A percentile compares a stretch with the other conserved stretches of the same genome.
Conservation (phyloP, 208 protist species). For the Acanthamoeba rhysodes region DNA sequence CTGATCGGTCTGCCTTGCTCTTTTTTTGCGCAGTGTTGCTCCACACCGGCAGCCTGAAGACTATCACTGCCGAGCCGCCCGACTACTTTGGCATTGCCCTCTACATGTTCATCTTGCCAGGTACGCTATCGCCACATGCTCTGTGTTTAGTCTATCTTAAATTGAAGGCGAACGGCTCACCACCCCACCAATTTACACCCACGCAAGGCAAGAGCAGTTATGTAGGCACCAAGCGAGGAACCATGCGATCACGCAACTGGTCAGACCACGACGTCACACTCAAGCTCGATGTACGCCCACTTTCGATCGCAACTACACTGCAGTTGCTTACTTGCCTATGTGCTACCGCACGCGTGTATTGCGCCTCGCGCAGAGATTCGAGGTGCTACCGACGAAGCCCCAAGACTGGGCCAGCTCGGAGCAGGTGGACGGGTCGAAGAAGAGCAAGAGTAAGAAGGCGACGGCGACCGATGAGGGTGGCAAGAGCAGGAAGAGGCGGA, state of each 20-base stretch:
- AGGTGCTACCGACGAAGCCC: neutral
- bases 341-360: neutral
- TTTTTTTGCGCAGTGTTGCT: neutral
- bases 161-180: neutral
- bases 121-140: neutral
- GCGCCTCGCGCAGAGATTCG: neutral
- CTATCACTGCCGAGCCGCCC: neutral
- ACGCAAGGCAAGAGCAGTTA: neutral
- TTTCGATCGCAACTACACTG: neutral
- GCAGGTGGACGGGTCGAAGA: constrained; percentile 6
- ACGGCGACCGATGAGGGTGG: neutral
- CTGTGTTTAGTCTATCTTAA: too few species aligned
- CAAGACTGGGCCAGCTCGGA: neutral
- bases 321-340: neutral
- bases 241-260: neutral
- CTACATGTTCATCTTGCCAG: neutral
- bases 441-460: neutral
- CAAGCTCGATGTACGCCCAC: neutral
- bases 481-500: neutral
- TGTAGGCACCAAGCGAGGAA: neutral
- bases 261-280: constrained; percentile 17
- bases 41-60: constrained; percentile 26
- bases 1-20: neutral
- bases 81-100: constrained; percentile 39
- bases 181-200: neutral